phyloP scores from a whole-genome alignment of 441 rosid genomes.

The Aleurites moluccanus region DNA sequence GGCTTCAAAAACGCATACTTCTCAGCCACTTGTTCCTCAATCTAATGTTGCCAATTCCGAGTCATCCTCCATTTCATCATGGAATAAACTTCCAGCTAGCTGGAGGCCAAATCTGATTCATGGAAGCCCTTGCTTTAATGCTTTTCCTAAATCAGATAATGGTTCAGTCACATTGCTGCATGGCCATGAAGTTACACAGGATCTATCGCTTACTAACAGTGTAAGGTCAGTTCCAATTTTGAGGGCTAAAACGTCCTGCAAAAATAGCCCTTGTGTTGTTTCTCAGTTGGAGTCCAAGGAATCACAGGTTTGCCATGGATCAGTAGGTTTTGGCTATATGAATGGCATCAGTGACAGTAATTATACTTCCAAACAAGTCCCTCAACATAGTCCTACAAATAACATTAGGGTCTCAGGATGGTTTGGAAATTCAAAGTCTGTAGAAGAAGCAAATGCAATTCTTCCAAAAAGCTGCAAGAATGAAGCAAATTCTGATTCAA shows the following conservation, averaged over 20 bases:
- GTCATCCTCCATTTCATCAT: constrained; percentile 28
- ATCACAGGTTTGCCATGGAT: constrained; percentile 18
- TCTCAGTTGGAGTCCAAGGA: constrained; percentile 34
- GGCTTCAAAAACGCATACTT: constrained; percentile 13
- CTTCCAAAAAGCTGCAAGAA: constrained; percentile 22
- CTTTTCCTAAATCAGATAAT: constrained; percentile 22
- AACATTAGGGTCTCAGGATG: constrained; percentile 16
- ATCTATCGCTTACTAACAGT: constrained; percentile 13
- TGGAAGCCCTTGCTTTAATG: constrained; percentile 25
- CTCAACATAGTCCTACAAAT: constrained; percentile 14
- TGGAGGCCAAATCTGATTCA: constrained; percentile 21
- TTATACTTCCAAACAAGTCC: constrained; percentile 27
- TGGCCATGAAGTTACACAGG: constrained; percentile 19
- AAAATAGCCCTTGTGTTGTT: constrained; percentile 20
- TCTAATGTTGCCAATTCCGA: constrained; percentile 27
- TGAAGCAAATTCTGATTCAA: constrained; percentile 18
- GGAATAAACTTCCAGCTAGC: constrained; percentile 21
- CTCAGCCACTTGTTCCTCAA: constrained; percentile 22
- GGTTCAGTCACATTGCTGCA: constrained; percentile 21
- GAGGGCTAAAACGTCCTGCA: constrained; percentile 19
- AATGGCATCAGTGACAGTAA: constrained; percentile 26
- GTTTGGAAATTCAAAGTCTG: constrained; percentile 23
- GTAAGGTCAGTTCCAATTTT: constrained; percentile 22
- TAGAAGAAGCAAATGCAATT: constrained; percentile 23
- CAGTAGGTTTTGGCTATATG: constrained; percentile 21